phyloP scores from a whole-genome alignment of 129 eudicot genomes.

The Smallanthus sonchifolius region DNA sequence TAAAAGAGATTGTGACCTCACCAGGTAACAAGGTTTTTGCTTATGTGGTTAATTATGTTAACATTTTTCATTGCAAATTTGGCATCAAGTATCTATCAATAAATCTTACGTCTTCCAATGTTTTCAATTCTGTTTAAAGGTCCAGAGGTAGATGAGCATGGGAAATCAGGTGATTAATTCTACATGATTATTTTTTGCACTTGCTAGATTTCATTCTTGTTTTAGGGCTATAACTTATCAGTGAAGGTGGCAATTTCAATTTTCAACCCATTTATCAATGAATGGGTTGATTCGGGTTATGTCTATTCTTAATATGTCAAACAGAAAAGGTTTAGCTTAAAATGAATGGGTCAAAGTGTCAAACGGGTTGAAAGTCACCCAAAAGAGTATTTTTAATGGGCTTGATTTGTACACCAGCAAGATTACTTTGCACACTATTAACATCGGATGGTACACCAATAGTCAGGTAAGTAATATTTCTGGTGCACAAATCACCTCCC shows the following conservation, averaged over 20 bases:
- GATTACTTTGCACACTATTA: not conserved
- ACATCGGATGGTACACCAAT: not conserved
- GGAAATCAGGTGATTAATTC: slow-evolving; percentile 42
- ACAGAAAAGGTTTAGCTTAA: not conserved
- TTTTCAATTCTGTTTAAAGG: slow-evolving; percentile 26
- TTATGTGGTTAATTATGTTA: not conserved
- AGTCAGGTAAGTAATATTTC: not conserved
- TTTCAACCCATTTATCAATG: not conserved
- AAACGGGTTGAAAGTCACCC: not conserved
- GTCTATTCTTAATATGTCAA: not conserved
- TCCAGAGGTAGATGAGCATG: slow-evolving; percentile 54
- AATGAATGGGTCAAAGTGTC: not conserved
- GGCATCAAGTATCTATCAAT: not conserved
- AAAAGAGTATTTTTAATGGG: not conserved
- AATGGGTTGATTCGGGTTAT: not conserved
- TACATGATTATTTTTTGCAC: not conserved
- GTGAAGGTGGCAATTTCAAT: not conserved
- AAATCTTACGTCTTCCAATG: not conserved
- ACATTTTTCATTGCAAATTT: slow-evolving; percentile 2
- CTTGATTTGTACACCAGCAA: not conserved
- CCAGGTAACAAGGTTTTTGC: slow-evolving; percentile 34
- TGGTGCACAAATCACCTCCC: not conserved
- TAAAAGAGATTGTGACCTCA: slow-evolving; percentile 69
- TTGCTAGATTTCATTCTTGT: not conserved
- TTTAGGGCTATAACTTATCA: not conserved